Base-by-base conservation (phyloP, 2,329 filamentous ascomycete species). In the Aquanectria penicillioides region DNA sequence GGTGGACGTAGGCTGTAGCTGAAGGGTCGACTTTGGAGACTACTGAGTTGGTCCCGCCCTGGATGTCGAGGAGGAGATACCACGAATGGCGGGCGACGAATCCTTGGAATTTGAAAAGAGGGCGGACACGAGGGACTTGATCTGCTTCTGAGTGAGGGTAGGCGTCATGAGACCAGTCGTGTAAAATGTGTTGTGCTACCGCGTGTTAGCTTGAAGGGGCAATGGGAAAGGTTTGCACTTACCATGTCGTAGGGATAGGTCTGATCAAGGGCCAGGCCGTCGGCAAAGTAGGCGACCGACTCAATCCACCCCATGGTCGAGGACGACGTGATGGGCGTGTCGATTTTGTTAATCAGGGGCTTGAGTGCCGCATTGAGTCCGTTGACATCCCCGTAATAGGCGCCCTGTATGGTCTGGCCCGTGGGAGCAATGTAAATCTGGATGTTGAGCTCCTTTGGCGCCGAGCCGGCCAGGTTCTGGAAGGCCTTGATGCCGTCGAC, bases 1-100 rank as follows among this genome's bases (percentile, higher is more conserved):
- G 77, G 62, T 80, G 77, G 0, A 72, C 68, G 62, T 77, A 81
- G 2, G 78, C 72, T 1, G 75, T 75, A 7, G 66, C 65, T 7
- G 68, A 25, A 1, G 61, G 56, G 0, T 61, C 23, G 2, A 74
- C 40, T 1, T 71, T 61, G 2, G 75, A 66, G 29, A 80, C 68
- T 59, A 72, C 76, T 1, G 78, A 77, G 63, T 76, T 76, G 26
- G 61, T 52, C 3, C 74, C 75, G 47, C 72, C 73, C 18, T 72
- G 71, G 40, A 74, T 53, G 58, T 75, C 72, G 29, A 74, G 62
- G 4, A 63, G 64, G 20, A 72, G 38, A 15, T 61, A 68, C 69
- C 69, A 68, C 1, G 62, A 58, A 12, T 65, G 60, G 0, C 65
- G 58, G 1, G 59, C 2, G 51, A 26, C 0, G 48, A 2, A 10